Evolutionary conservation across 768 basidiomycete genomes (phyloP).

Genomic region (Termitomyces heimii): DNA sequence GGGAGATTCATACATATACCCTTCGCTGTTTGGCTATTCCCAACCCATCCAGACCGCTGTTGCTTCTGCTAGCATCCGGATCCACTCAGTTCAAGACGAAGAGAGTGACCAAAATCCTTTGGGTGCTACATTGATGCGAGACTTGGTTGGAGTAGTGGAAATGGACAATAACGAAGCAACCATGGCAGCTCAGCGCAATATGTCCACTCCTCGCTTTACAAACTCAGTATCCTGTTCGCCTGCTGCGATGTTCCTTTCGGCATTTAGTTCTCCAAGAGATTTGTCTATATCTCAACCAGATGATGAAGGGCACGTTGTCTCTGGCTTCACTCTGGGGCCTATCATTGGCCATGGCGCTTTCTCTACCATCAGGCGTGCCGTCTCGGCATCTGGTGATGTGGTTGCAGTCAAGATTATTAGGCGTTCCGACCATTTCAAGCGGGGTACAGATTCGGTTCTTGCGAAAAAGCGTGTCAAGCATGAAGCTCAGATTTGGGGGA

Average conservation of each 20-base stretch:
- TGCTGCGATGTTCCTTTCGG: slow-evolving; percentile 69
- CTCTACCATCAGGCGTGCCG: slow-evolving; percentile 72
- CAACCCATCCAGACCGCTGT: slow-evolving; percentile 1
- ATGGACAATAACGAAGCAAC: not conserved
- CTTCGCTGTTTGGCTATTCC: not conserved
- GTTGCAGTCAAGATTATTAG: slow-evolving; percentile 85
- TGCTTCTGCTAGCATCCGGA: slow-evolving; percentile 2
- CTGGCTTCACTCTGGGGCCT: slow-evolving; percentile 70
- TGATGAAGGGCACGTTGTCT: slow-evolving; percentile 59
- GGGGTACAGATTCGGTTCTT: slow-evolving; percentile 35
- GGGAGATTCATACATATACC: slow-evolving; percentile 1
- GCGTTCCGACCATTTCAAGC: slow-evolving; percentile 47
- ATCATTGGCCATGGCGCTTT: slow-evolving; percentile 79
- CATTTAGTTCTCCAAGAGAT: slow-evolving; percentile 42
- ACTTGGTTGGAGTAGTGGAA: not conserved
- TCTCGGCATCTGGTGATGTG: slow-evolving; percentile 52
- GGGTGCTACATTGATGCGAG: slow-evolving; percentile 12
- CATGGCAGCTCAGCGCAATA: not conserved
- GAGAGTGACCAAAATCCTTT: slow-evolving; percentile 14
- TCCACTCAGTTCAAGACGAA: not conserved
- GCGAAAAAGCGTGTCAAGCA: slow-evolving; percentile 55
- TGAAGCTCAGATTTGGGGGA: slow-evolving; percentile 69
- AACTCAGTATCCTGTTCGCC: slow-evolving; percentile 42
- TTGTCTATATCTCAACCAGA: slow-evolving; percentile 40
- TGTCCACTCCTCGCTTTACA: slow-evolving; percentile 9